Percentiles rank a stretch among this genome's conserved stretches.
These are phyloP conservation scores for Manihot esculenta DNA, from an alignment of 441 rosid species.

Conservation along the genomic window DNA sequence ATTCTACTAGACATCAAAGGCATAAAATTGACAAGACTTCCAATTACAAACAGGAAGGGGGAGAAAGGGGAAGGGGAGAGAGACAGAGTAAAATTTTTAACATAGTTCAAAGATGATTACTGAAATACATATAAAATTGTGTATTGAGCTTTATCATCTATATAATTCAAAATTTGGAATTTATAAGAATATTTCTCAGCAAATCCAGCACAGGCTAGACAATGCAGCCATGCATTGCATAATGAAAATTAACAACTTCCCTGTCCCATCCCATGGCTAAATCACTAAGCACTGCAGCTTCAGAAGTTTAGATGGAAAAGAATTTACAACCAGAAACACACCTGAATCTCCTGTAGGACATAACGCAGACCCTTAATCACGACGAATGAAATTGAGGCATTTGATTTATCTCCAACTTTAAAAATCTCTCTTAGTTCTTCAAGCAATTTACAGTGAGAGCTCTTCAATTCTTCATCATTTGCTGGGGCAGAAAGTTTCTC, in stretches of 20 bases:
- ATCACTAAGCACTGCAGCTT: neutral
- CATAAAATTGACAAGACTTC: neutral
- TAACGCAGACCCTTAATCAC: constrained; percentile 67
- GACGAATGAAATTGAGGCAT: constrained; percentile 43
- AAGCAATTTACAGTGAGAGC: constrained; percentile 42
- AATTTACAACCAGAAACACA: constrained; percentile 19
- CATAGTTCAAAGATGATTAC: neutral
- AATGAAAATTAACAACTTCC: neutral
- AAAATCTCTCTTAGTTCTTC: constrained; percentile 55
- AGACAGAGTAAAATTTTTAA: neutral
- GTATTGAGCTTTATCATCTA: neutral
- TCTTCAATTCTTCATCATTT: constrained; percentile 56
- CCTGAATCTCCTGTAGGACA: constrained; percentile 77
- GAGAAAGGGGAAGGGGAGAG: neutral
- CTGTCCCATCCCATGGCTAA: neutral
- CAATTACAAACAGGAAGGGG: neutral
- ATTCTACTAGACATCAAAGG: no score
- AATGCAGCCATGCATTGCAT: neutral
- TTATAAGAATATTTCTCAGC: neutral
- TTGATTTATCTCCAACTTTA: constrained; percentile 43
- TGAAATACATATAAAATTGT: neutral
- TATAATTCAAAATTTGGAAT: neutral
- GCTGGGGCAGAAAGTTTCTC: constrained; percentile 78
- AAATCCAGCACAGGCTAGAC: neutral
- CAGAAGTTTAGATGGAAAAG: neutral